Percentiles rank a stretch among this genome's conserved stretches.
Conservation (phyloP, 2,329 filamentous ascomycete genomes). For the Aspergillus sp. region DNA sequence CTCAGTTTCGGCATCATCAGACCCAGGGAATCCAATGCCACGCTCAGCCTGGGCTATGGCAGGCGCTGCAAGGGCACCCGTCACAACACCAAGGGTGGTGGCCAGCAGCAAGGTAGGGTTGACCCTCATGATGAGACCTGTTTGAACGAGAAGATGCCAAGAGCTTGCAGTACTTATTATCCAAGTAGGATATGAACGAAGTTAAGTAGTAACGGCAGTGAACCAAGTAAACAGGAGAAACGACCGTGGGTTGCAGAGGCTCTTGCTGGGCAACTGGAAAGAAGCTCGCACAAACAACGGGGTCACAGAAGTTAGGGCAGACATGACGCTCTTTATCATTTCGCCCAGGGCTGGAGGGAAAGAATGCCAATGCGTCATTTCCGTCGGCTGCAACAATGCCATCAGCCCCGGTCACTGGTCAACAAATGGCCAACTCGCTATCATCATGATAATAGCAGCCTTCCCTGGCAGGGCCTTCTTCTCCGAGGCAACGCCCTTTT, state of each 20-base stretch:
- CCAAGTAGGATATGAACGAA: not conserved
- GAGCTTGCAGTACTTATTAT: conserved; percentile 1
- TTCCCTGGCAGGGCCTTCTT: conserved; percentile 9
- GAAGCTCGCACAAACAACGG: not conserved
- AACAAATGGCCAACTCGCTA: conserved; percentile 4
- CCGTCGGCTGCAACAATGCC: conserved; percentile 1
- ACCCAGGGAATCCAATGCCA: not conserved
- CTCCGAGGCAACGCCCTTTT: not conserved
- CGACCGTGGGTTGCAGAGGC: conserved; percentile 11
- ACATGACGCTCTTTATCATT: conserved; percentile 9
- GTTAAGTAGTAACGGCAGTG: not conserved
- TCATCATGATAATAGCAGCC: not conserved
- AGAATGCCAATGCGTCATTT: conserved; percentile 6
- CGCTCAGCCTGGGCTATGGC: conserved; percentile 5
- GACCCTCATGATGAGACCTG: conserved; percentile 7
- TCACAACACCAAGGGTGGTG: conserved; percentile 8
- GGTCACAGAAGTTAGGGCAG: conserved; percentile 1
- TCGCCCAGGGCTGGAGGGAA: not conserved
- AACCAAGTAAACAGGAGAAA: conserved; percentile 7
- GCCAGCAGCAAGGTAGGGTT: conserved; percentile 6
- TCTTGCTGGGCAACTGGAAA: not conserved
- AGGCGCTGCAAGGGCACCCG: conserved; percentile 10
- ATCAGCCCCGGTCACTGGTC: not conserved
- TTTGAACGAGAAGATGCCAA: conserved; percentile 8
- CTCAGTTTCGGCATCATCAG: not conserved